Evolutionary conservation across 2,329 filamentous ascomycete genomes (phyloP).

Genomic region (Esteya vermicola): DNA sequence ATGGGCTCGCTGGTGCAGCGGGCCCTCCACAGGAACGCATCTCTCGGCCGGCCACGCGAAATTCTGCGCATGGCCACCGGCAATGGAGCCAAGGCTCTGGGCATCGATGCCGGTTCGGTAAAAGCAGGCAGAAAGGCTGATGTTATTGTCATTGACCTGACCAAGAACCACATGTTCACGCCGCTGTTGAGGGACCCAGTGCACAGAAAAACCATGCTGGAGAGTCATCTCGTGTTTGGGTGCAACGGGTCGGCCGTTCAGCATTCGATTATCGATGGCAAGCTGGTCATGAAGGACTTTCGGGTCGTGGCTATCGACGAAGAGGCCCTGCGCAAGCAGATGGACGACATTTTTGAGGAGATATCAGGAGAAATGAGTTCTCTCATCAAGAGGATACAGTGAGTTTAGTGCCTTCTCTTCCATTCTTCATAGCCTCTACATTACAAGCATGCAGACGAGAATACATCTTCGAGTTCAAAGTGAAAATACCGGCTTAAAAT

Average conservation of each 20-base stretch:
- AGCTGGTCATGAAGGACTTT: not conserved
- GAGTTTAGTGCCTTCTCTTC: no score
- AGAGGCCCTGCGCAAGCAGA: slow-evolving; percentile 1
- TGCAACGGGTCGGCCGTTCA: slow-evolving; percentile 4
- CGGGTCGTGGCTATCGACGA: not conserved
- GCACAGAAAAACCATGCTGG: slow-evolving; percentile 1
- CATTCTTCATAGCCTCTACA: no score
- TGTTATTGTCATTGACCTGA: slow-evolving; percentile 2
- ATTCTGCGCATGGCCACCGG: slow-evolving; percentile 3
- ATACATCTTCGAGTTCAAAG: no score
- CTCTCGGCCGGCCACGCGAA: not conserved
- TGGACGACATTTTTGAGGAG: slow-evolving; percentile 1
- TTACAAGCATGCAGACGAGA: no score
- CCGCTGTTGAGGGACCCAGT: not conserved
- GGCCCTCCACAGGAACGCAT: not conserved
- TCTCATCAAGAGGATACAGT: not conserved
- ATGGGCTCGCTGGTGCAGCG: slow-evolving; percentile 2
- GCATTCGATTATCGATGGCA: slow-evolving; percentile 2
- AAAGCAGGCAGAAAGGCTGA: not conserved
- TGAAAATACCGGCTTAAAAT: no score
- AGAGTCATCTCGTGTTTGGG: slow-evolving; percentile 4
- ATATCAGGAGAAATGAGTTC: not conserved
- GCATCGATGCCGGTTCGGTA: slow-evolving; percentile 1
- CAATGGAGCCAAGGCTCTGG: slow-evolving; percentile 2
- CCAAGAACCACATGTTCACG: slow-evolving; percentile 4